Evolutionary conservation across 2,329 filamentous ascomycete genomes (phyloP).

Genomic region (Trichophyton equinum): DNA sequence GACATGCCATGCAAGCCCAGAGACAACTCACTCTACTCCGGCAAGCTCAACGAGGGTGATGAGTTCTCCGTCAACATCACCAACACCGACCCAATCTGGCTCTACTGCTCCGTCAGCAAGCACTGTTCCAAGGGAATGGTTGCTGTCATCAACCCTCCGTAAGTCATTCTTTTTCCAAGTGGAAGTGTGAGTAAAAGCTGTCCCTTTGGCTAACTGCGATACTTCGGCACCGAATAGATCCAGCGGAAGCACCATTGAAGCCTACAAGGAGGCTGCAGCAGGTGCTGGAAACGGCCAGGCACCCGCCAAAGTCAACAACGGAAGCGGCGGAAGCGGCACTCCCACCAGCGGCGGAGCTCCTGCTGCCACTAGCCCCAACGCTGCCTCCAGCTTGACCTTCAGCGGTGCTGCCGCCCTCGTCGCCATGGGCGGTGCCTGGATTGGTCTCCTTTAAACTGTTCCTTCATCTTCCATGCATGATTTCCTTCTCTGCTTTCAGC

Average conservation of each 20-base stretch:
- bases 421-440: slow-evolving; percentile 1
- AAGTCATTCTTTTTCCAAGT: not conserved
- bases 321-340: not conserved
- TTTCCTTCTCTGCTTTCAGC: not conserved
- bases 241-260: slow-evolving; percentile 3
- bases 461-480: not conserved
- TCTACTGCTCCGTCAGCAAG: slow-evolving; percentile 39
- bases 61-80: slow-evolving; percentile 37
- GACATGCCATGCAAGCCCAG: slow-evolving; percentile 8
- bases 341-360: not conserved
- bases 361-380: not conserved
- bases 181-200: not conserved
- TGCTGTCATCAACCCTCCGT: slow-evolving; percentile 40
- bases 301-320: not conserved
- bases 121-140: slow-evolving; percentile 42
- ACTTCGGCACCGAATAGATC: not conserved
- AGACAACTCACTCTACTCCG: slow-evolving; percentile 7
- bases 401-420: not conserved
- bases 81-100: slow-evolving; percentile 35
- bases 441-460: slow-evolving; percentile 1
- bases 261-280: not conserved
- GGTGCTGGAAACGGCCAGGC: not conserved
- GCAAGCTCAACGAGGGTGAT: slow-evolving; percentile 5
- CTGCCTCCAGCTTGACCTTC: not conserved
- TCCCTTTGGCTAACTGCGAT: not conserved